Conservation (phyloP, 1,284 basidiomycete genomes). For the Tranzscheliella williamsii region DNA sequence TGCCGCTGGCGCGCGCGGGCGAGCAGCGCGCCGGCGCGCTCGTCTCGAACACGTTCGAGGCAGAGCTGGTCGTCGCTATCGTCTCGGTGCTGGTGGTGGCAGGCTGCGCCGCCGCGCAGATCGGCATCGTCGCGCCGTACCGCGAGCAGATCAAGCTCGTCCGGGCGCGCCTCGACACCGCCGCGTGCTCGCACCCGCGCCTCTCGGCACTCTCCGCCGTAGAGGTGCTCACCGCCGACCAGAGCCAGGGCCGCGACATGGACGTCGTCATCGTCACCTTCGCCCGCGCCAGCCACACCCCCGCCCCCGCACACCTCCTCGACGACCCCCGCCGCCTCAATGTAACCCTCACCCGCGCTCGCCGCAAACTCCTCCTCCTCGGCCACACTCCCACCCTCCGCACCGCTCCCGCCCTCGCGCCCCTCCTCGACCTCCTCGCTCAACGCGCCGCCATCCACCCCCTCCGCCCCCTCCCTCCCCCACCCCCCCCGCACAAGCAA, state of each 20-base stretch:
- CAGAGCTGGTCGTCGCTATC: slow-evolving; percentile 68
- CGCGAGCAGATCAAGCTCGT: slow-evolving; percentile 91
- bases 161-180: slow-evolving; percentile 62
- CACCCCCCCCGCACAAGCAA: not conserved
- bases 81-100: slow-evolving; percentile 69
- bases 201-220: not conserved
- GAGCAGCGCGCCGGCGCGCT: slow-evolving; percentile 59
- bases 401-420: slow-evolving; percentile 1
- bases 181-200: too few relatives aligned
- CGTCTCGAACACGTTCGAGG: slow-evolving; percentile 77
- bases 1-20: slow-evolving; percentile 73
- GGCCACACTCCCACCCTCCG: slow-evolving; percentile 40
- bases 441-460: not conserved
- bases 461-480: not conserved
- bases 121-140: slow-evolving; percentile 88
- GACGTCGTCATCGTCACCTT: slow-evolving; percentile 52
- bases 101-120: slow-evolving; percentile 72
- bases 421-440: slow-evolving; percentile 3
- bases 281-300: slow-evolving; percentile 21
- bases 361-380: slow-evolving; percentile 66
- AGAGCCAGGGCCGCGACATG: slow-evolving; percentile 85
- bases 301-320: slow-evolving; percentile 23
- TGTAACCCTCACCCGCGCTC: slow-evolving; percentile 51
- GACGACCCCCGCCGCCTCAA: slow-evolving; percentile 51
- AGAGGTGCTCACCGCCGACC: slow-evolving; percentile 91